Evolutionary conservation across 2,329 filamentous ascomycete species (phyloP).

Genomic region (Phaeosphaeria sp.): DNA sequence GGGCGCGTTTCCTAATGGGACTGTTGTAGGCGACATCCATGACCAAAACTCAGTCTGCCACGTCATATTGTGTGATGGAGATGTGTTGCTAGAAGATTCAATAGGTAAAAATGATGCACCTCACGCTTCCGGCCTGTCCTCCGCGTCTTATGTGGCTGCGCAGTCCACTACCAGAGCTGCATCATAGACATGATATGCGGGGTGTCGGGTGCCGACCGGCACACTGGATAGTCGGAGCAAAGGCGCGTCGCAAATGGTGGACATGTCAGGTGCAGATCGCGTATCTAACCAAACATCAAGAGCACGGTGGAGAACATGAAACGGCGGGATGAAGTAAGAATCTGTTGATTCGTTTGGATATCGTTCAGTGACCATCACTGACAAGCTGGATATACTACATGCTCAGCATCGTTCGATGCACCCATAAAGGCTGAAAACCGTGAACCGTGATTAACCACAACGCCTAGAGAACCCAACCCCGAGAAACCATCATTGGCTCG

Average conservation of each 20-base stretch:
- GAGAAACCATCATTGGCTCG: constrained; percentile 32
- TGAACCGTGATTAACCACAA: constrained; percentile 46
- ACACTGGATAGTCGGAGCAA: neutral
- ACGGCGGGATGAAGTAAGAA: constrained; percentile 27
- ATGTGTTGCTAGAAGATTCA: neutral
- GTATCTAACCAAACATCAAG: neutral
- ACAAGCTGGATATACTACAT: constrained; percentile 50
- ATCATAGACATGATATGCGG: constrained; percentile 17
- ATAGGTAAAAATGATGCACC: neutral
- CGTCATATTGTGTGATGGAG: constrained; percentile 34
- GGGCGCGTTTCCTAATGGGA: constrained; percentile 52
- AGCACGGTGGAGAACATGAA: neutral
- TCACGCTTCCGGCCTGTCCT: neutral
- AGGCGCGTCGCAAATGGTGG: neutral
- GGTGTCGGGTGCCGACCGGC: constrained; percentile 3
- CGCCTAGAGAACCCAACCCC: constrained; percentile 40
- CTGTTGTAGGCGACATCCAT: constrained; percentile 47
- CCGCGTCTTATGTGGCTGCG: neutral
- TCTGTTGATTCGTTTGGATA: constrained; percentile 42
- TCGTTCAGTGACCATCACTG: constrained; percentile 44
- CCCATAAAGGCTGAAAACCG: constrained; percentile 46
- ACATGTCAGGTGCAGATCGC: constrained; percentile 10
- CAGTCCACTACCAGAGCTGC: neutral
- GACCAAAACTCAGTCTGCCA: constrained; percentile 51
- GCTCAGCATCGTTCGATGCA: constrained; percentile 44